phyloP scores from a whole-genome alignment of 1,284 basidiomycete genomes.

The Rhodotorula sp. region DNA sequence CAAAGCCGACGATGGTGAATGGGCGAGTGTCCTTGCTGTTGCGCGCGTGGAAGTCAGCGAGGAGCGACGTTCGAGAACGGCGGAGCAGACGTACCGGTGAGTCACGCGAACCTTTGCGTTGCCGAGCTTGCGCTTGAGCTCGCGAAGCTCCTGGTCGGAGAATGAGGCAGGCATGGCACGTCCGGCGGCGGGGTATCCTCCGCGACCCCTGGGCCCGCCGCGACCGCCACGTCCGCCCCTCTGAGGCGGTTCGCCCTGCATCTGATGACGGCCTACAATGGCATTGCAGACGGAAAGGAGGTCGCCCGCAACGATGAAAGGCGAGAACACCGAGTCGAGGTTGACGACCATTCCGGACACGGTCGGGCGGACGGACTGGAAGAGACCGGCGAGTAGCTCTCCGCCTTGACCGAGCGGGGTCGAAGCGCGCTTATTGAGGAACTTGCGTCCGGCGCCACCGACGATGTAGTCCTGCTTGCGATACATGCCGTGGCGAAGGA shows the following conservation, averaged over 20 bases:
- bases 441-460: constrained; percentile 30
- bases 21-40: constrained; percentile 16
- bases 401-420: constrained; percentile 24
- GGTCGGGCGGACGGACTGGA: constrained; percentile 26
- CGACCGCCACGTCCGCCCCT: constrained; percentile 1
- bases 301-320: constrained; percentile 26
- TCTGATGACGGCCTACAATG: constrained; percentile 20
- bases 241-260: background rate
- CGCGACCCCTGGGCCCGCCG: constrained; percentile 14
- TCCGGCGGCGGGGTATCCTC: constrained; percentile 5
- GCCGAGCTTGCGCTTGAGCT: constrained; percentile 26
- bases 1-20: constrained; percentile 30
- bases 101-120: constrained; percentile 29
- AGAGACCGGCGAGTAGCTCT: constrained; percentile 30
- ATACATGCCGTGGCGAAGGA: constrained; percentile 29
- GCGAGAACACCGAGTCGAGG: constrained; percentile 34
- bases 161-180: background rate
- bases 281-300: constrained; percentile 24
- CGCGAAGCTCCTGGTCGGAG: constrained; percentile 8
- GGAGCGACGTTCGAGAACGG: background rate
- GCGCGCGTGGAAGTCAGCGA: background rate
- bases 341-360: constrained; percentile 31
- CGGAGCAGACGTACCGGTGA: constrained; percentile 23
- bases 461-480: constrained; percentile 8
- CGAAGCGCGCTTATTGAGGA: constrained; percentile 14